Conservation (phyloP, 2,329 filamentous ascomycete genomes). For the Dactylellina drechsleri region DNA sequence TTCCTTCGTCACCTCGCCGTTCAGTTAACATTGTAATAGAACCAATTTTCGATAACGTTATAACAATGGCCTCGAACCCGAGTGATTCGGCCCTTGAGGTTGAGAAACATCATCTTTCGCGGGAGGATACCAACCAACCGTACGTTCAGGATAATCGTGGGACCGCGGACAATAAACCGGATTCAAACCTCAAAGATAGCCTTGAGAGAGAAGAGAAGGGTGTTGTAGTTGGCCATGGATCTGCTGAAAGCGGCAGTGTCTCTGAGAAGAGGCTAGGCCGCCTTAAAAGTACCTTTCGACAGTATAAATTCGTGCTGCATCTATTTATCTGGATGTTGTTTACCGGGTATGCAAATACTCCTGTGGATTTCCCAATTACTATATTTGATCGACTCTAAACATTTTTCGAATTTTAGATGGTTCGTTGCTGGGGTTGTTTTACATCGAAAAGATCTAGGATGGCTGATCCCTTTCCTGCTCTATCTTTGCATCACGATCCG, state of each 20-base stretch:
- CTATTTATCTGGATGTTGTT: conserved; percentile 62
- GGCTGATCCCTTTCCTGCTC: conserved; percentile 84
- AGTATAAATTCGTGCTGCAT: conserved; percentile 42
- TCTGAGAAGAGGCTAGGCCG: conserved; percentile 14
- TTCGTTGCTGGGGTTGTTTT: conserved; percentile 80
- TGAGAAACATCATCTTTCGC: conserved; percentile 17
- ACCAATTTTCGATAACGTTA: neutral
- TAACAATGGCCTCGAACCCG: neutral
- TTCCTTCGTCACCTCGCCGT: neutral
- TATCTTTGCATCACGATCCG: conserved; percentile 80
- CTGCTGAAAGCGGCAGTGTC: conserved; percentile 44
- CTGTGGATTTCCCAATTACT: conserved; percentile 35
- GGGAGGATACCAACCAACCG: neutral
- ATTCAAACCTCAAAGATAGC: conserved; percentile 25
- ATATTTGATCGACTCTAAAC: conserved; percentile 32
- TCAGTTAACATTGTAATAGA: neutral
- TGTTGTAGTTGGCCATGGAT: conserved; percentile 31
- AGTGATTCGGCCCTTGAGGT: conserved; percentile 29
- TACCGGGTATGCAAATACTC: conserved; percentile 65
- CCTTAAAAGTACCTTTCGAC: conserved; percentile 29
- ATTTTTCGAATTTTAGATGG: conserved; percentile 66
- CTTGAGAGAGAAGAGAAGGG: conserved; percentile 48
- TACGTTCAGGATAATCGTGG: conserved; percentile 16
- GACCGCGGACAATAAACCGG: conserved; percentile 19
- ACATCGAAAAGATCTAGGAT: conserved; percentile 77